Evolutionary conservation across 192 early-diverging fungal genomes (phyloP), one percentile per base, ranked within the genome.

Genomic region (Backusella macrospora): DNA sequence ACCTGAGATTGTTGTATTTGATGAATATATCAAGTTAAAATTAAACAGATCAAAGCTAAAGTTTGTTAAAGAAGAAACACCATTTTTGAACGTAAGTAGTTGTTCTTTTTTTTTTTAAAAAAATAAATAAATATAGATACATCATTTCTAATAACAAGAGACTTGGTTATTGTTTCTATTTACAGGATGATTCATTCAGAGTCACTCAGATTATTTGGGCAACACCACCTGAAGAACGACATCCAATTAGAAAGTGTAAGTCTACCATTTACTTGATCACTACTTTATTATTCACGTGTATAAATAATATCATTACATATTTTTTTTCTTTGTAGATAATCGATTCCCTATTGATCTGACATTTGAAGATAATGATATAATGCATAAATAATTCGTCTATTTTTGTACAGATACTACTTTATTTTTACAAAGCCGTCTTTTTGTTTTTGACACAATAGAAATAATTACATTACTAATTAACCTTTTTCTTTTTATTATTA

Each of bases 11-110:
- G 78, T 92, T 10, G 90, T 92, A 71, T 95, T 95, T 83, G 93
- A 95, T 72, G 93, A 95, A 71, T 82, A 84, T 39, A 92, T 95
- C 72, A 94, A 92, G 70, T 86, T 87, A 9, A 95, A 95, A 78
- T 80, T 92, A 62, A 95, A 94, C 70, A 79, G 93, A 62, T 92
- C 90, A 12, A 90, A 90, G 55, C 80, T 95, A 59, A 86, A 88
- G 26, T 77, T 95, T 45, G 82, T 83, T 3, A 95, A 95, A 70
- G 93, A 94, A 62, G 82, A 81, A 0, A 88, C 86, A 3, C 82
- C 67, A 15, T 46, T 68, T 46, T 26, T 68, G 14, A 23, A 68
- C 45, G 67, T 68, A 68, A 38, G 67, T 47, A 5, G n/a, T n/a
- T 66, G 23, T 45, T 12, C 13, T 23, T n/a, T 44, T 18, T 9